A percentile compares a stretch with the other conserved stretches of the same genome.
Evolutionary conservation across 2,329 filamentous ascomycete species (phyloP).

Genomic region (Penicillium concentricum): DNA sequence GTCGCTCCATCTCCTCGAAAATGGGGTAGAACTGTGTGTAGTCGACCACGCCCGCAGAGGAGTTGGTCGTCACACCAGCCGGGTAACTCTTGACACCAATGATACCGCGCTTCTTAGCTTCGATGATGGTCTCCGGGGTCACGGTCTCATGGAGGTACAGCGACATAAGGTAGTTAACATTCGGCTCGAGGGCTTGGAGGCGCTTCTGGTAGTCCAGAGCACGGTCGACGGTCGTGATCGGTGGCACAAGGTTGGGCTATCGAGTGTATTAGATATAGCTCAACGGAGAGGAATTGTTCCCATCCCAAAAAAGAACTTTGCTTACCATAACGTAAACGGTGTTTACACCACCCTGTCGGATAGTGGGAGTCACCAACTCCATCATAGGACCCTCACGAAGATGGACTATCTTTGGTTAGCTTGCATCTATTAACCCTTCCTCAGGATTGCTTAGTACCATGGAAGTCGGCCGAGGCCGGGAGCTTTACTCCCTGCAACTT

Average conservation of each 20-base stretch:
- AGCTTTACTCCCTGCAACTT: constrained; percentile 48
- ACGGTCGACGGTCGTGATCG: constrained; percentile 60
- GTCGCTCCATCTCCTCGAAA: constrained; percentile 84
- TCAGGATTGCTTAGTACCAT: constrained; percentile 36
- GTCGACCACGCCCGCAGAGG: constrained; percentile 49
- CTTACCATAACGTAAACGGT: constrained; percentile 57
- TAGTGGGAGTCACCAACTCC: constrained; percentile 55
- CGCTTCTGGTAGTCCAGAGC: constrained; percentile 66
- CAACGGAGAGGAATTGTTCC: constrained; percentile 34
- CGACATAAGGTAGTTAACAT: constrained; percentile 71
- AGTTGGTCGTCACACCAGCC: constrained; percentile 58
- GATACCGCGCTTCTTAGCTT: constrained; percentile 72
- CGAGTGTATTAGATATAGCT: constrained; percentile 19
- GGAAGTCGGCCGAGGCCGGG: constrained; percentile 65
- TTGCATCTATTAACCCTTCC: constrained; percentile 1
- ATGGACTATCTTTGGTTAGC: constrained; percentile 52
- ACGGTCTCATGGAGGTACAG: constrained; percentile 65
- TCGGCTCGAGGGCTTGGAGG: constrained; percentile 59
- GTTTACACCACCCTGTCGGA: constrained; percentile 64
- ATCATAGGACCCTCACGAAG: constrained; percentile 66
- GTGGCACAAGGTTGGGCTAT: constrained; percentile 65
- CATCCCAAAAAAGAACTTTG: not conserved
- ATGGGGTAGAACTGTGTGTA: constrained; percentile 54
- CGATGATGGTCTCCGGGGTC: constrained; percentile 67
- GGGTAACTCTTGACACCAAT: constrained; percentile 57